Evolutionary conservation across 169 alveolate species (phyloP), one percentile per base, ranked within the genome.

Genomic region (Babesia ovata): DNA sequence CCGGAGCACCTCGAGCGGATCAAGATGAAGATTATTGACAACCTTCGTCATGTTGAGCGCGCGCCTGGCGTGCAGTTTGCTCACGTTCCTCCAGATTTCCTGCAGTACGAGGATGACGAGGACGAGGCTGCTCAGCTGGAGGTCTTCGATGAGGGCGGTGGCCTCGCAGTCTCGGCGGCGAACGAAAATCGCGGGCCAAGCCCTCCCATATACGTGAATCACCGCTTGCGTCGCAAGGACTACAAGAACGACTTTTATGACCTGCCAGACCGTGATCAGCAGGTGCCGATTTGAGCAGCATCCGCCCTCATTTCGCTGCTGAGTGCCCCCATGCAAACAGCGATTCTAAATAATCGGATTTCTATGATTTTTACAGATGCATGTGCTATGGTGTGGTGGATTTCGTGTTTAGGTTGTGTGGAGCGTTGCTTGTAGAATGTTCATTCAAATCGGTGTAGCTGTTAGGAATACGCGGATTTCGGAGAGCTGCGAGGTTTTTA

Each of bases 11-110:
- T 97, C 44, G 96, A 96, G 63, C 93, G 94, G 63, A 93, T 96
- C 45, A 93, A 95, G 72, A 83, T 87, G 42, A 95, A 96, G 73
- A 93, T 96, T 52, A 86, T 96, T 24, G 98, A 97, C 56, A 95
- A 97, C 82, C 82, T 98, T 19, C 86, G 95, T 59, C 85, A 91
- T 49, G 92, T 97, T n/a, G 99, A 97, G 87, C 95, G 95, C 57
- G 98, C 99, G 9, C 99, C 99, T 9, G 94, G 96, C 10, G 97
- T 95, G 19, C 94, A 91, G 59, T 94, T 94, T 63, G 94, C 96
- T 10, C 94, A 95, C 81, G 93, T 92, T 21, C 97, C 97, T 3
- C 87, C 95, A 10, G 96, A 94, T 63, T 93, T 94, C 69, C 86
- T 94, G 28, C 88, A 91, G 50, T 84, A 90, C 22, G 95, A 92